A percentile compares a stretch with the other conserved stretches of the same genome.
These are phyloP conservation scores for Tardiomyces digboiensis DNA, from an alignment of 1,139 yeast species.

Conservation along the genomic window DNA sequence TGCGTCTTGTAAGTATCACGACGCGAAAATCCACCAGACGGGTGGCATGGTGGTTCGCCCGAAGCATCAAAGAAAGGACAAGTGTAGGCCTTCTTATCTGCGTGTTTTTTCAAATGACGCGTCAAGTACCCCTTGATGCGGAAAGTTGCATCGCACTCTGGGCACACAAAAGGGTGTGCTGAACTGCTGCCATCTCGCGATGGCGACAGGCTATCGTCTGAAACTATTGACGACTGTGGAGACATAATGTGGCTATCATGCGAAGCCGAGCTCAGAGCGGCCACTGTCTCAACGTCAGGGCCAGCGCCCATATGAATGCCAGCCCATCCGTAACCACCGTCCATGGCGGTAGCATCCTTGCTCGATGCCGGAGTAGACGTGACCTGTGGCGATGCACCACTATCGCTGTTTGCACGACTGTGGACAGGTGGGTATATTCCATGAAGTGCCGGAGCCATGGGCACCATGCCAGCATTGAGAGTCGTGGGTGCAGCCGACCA, in stretches of 20 bases:
- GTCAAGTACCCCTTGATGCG: constrained; percentile 85
- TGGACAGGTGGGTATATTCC: constrained; percentile 16
- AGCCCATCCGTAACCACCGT: neutral
- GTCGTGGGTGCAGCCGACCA: too few species aligned
- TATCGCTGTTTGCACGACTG: constrained; percentile 16
- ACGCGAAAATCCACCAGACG: constrained; percentile 89
- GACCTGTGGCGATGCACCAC: constrained; percentile 8
- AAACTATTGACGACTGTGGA: constrained; percentile 5
- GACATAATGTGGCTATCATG: too few species aligned
- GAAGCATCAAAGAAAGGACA: constrained; percentile 67
- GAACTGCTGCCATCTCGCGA: neutral
- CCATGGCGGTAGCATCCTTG: neutral
- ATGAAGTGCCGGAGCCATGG: constrained; percentile 4
- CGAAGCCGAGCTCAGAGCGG: neutral
- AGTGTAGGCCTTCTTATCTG: constrained; percentile 71
- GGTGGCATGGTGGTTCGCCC: constrained; percentile 50
- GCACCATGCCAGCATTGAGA: neutral
- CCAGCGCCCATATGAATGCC: neutral
- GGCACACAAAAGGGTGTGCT: constrained; percentile 32
- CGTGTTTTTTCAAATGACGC: constrained; percentile 88
- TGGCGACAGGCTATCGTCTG: constrained; percentile 1
- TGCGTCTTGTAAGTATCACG: constrained; percentile 96
- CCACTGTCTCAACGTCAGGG: neutral
- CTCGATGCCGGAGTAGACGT: neutral
- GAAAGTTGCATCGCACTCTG: constrained; percentile 69